A percentile compares a stretch with the other conserved stretches of the same genome.
phyloP scores from a whole-genome alignment of 164 flowering plant genomes.

The Sextonia rubra region DNA sequence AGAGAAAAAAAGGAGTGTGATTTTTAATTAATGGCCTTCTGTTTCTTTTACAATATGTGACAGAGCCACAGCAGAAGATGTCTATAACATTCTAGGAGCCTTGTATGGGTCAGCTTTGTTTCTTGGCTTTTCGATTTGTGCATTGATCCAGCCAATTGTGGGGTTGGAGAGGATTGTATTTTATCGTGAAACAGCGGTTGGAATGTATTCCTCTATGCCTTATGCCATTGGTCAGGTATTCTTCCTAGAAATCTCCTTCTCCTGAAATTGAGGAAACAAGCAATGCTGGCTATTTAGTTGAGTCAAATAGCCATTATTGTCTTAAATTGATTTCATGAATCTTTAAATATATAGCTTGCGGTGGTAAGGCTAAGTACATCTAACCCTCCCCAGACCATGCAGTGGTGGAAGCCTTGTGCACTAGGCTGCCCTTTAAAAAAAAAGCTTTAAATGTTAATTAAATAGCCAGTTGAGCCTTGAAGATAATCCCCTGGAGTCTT shows the following conservation, averaged over 20 bases:
- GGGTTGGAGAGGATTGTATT: constrained; percentile 79
- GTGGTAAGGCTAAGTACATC: too few species aligned
- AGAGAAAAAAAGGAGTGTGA: constrained; percentile 26
- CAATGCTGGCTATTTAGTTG: neutral
- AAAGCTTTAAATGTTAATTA: too few species aligned
- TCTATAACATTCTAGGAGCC: constrained; percentile 56
- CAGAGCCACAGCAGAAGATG: constrained; percentile 11
- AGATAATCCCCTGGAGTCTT: too few species aligned
- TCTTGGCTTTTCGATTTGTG: constrained; percentile 62
- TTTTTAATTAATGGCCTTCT: constrained; percentile 12
- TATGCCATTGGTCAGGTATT: constrained; percentile 83
- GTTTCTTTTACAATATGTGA: constrained; percentile 19
- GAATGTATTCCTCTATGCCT: constrained; percentile 90
- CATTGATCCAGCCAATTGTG: constrained; percentile 75
- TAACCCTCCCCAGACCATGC: too few species aligned
- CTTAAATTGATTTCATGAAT: neutral
- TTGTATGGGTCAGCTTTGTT: constrained; percentile 68
- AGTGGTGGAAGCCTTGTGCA: too few species aligned
- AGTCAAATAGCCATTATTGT: neutral
- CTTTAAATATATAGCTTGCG: too few species aligned
- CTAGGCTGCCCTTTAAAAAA: too few species aligned
- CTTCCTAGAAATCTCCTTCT: neutral
- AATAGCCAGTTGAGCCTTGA: too few species aligned
- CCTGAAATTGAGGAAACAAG: neutral
- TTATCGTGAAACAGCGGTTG: constrained; percentile 81